Base-by-base conservation (phyloP, 371 early-diverging fungal genomes). In the Actinomortierella ambigua region DNA sequence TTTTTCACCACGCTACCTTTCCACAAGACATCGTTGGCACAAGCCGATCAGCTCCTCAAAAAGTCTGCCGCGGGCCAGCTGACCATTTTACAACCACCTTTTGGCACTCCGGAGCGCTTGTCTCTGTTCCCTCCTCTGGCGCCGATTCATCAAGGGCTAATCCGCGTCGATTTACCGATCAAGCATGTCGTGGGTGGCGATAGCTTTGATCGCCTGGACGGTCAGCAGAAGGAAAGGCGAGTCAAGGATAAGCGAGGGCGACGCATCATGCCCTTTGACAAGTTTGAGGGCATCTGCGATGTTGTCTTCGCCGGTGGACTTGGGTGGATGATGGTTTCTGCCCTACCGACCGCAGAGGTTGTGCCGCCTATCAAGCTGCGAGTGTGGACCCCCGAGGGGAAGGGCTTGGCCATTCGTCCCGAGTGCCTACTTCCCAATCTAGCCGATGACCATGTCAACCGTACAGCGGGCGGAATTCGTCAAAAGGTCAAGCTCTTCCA, bases 301-400 rank as follows among this genome's bases (percentile, higher is more conserved):
- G 22, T 73, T 3, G 75, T 73, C 40, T 73, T 73, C 48, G 67
- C 75, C 4, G 75, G 75, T 8, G 75, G 75, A 11, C 39, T 73
- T 47, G 75, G 75, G 8, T 73, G 75, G 75, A 55, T 67, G 23
- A 73, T 67, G 75, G 41, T 73, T 22, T 73, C 75, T 23, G 75
- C 67, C 42, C 66, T 34, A 11, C 34, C 34, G 11, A 34, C 34
- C 11, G 34, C 34, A 34, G 34, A 34, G 4, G 34, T 34, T 11
- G 34, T 53, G 0, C 60, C 62, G 20, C 53, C 67, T 2, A 63
- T 67, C 28, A 50, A 20, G 1, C 46, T 73, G 54, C 54, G 55
- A 13, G 52, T 73, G 4, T 73, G 75, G 75, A 73, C 75, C 13
- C 75, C 75, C 1, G 56, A 53, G 29, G 75, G 75, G 14, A 59